A percentile compares a stretch with the other conserved stretches of the same genome.
phyloP scores from a whole-genome alignment of 2,329 filamentous ascomycete genomes.

The Trichoderma aggressivum region DNA sequence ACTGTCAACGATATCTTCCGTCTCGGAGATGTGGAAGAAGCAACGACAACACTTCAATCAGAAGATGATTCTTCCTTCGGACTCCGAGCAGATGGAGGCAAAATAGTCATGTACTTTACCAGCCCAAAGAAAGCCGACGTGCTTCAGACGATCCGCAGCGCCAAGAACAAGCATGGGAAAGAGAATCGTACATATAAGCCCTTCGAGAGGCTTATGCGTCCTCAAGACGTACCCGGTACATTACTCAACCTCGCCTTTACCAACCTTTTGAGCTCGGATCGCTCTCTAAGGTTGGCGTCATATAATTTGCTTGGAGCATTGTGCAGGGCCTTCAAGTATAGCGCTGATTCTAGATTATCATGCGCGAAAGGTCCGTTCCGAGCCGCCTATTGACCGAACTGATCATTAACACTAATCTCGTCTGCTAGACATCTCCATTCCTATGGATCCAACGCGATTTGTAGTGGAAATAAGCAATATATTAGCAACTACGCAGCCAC shows the following conservation, averaged over 20 bases:
- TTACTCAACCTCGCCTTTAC: constrained; percentile 65
- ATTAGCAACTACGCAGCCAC: constrained; percentile 60
- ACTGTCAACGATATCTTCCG: constrained; percentile 69
- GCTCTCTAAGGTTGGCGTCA: constrained; percentile 58
- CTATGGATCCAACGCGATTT: constrained; percentile 60
- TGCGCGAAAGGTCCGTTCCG: constrained; percentile 54
- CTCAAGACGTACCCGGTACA: constrained; percentile 68
- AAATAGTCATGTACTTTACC: constrained; percentile 69
- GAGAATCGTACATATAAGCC: constrained; percentile 59
- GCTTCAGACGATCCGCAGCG: constrained; percentile 58
- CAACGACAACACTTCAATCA: constrained; percentile 59
- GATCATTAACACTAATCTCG: constrained; percentile 5
- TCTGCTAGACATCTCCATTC: constrained; percentile 56
- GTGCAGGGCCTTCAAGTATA: constrained; percentile 66
- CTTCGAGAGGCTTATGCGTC: constrained; percentile 62
- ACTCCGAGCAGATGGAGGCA: constrained; percentile 64
- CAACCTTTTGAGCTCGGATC: constrained; percentile 62
- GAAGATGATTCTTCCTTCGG: constrained; percentile 68
- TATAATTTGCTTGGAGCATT: constrained; percentile 66
- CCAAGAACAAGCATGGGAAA: constrained; percentile 63
- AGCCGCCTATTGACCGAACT: neutral
- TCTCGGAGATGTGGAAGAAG: constrained; percentile 64
- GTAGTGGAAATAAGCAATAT: constrained; percentile 64
- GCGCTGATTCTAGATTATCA: constrained; percentile 57
- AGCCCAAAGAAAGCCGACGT: constrained; percentile 62